Conservation (phyloP, 1,139 yeast species). For the Debaryomyces singareniensis region DNA sequence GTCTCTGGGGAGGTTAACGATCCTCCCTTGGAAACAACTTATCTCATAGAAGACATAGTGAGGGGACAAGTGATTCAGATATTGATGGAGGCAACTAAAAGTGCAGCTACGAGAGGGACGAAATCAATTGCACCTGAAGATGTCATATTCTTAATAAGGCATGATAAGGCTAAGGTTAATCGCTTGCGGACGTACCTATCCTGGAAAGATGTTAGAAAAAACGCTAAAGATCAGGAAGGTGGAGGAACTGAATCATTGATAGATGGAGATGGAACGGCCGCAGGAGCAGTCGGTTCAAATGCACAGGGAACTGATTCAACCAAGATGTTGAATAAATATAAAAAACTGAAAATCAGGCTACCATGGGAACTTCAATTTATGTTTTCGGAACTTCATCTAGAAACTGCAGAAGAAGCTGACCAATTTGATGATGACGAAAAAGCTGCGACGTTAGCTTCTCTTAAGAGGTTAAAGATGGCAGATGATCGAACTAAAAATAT, state of each 20-base stretch:
- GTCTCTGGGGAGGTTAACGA: constrained; percentile 94
- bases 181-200: constrained; percentile 83
- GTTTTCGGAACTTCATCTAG: constrained; percentile 87
- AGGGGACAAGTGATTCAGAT: constrained; percentile 92
- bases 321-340: constrained; percentile 55
- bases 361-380: constrained; percentile 96
- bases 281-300: constrained; percentile 17
- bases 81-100: constrained; percentile 67
- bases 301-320: constrained; percentile 40
- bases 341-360: constrained; percentile 72
- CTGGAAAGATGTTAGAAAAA: constrained; percentile 97
- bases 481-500: constrained; percentile 89
- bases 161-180: constrained; percentile 91
- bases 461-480: constrained; percentile 83
- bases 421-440: constrained; percentile 83
- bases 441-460: constrained; percentile 84
- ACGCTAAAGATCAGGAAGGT: constrained; percentile 91
- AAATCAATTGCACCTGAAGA: constrained; percentile 89
- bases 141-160: constrained; percentile 84
- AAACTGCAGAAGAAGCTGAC: constrained; percentile 71
- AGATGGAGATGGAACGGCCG: constrained; percentile 36
- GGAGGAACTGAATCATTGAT: constrained; percentile 62
- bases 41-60: constrained; percentile 89
- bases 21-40: constrained; percentile 87
- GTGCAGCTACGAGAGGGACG: constrained; percentile 77